Base-by-base conservation (phyloP, 331 rosid species). In the Erythrophleum ivorense region DNA sequence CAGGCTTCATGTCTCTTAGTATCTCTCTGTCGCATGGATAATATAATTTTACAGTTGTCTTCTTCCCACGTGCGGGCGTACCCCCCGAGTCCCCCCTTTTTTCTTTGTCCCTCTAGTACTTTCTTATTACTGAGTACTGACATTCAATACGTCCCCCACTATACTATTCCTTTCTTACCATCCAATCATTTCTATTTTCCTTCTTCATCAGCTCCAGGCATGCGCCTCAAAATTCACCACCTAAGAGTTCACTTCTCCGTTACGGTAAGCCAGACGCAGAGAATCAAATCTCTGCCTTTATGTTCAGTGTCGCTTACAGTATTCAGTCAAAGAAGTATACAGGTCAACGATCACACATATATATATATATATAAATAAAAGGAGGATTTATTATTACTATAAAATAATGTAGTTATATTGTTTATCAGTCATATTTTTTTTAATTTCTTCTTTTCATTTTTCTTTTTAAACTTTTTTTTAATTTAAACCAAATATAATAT, bases 51-150 rank as follows among this genome's bases (percentile, higher is more conserved):
- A 43, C n/a, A 19, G 4, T 50, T 50, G 76, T 15, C 77, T 50
- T 8, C 46, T 72, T 33, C 29, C 77, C 77, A 72, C 77, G 63
- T 72, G 77, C 31, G 63, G 46, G 1, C 63, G 48, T 12, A 15
- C 15, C 1, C 24, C n/a, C 62, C 13, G 18, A 33, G 48, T 16
- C 46, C 10, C 78, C 65, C 52, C 36, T 73, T 33, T 33, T 53
- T 33, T 10, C 34, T 9, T 11, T 18, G 59, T 31, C 38, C 58
- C 19, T 19, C 29, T 24, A 1, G 29, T 24, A 24, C 29, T 24
- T 24, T 24, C 29, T 24, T 24, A 24, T 24, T 24, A 24, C 1
- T 24, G 29, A 24, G 29, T 24, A 24, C 14, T 21, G 0, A 24
- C 38, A 59, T 59, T 6, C 66, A 59, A 14, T 77, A 18, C 80